phyloP scores from a whole-genome alignment of 768 basidiomycete genomes.

The Polyporus arcularius region DNA sequence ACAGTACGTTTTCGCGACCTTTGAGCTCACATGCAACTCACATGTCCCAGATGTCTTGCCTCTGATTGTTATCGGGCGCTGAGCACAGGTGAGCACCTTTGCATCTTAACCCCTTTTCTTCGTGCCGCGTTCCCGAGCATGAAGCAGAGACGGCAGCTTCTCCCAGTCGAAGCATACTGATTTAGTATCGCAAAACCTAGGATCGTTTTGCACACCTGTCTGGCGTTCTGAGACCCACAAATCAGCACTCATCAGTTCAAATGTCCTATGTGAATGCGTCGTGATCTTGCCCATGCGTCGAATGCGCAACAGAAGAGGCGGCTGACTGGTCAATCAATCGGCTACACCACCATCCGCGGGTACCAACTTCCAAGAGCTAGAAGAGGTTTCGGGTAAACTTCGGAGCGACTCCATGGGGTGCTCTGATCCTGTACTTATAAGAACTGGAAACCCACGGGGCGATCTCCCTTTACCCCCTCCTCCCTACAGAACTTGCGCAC shows the following conservation, averaged over 20 bases:
- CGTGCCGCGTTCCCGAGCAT: too few species aligned
- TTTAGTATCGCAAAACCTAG: too few species aligned
- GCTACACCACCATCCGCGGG: conserved; percentile 6
- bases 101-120: too few species aligned
- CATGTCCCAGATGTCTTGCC: too few species aligned
- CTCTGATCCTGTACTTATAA: conserved; percentile 2
- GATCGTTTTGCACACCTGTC: too few species aligned
- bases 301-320: conserved; percentile 1
- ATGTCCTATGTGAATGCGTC: neutral
- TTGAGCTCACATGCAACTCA: too few species aligned
- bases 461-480: neutral
- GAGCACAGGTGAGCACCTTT: too few species aligned
- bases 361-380: conserved; percentile 15
- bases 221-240: too few species aligned
- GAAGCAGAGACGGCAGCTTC: too few species aligned
- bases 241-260: neutral
- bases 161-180: too few species aligned
- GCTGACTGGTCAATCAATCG: conserved; percentile 9
- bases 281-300: neutral
- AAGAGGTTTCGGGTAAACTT: conserved; percentile 14
- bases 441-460: neutral
- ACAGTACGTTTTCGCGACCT: too few species aligned
- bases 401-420: conserved; percentile 4
- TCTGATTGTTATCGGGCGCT: too few species aligned
- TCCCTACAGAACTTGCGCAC: neutral